Percentiles rank a stretch among this genome's conserved stretches.
phyloP scores from a whole-genome alignment of 768 basidiomycete genomes.

The Mycena galericulata region DNA sequence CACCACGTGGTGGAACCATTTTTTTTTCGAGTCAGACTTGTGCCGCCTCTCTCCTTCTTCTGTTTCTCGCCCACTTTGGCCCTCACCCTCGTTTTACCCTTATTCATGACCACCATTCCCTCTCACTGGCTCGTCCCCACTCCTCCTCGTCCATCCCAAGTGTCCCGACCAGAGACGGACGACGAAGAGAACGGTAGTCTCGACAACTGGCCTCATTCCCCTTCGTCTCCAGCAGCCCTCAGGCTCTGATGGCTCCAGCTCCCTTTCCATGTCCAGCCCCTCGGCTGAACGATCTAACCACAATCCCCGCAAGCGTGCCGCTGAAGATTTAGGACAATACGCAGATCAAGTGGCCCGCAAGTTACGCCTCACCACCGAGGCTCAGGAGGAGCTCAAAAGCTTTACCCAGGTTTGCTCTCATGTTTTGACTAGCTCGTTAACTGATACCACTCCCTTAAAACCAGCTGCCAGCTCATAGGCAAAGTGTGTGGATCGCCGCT shows the following conservation, averaged over 20 bases:
- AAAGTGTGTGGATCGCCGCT: background rate
- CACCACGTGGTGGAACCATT: background rate
- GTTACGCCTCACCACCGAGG: background rate
- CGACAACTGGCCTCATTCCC: too few species aligned
- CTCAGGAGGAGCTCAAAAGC: background rate
- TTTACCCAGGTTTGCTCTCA: background rate
- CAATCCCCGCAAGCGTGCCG: background rate
- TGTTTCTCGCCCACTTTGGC: background rate
- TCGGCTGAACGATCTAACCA: background rate
- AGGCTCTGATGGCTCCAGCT: too few species aligned
- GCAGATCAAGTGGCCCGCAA: slow-evolving; percentile 2
- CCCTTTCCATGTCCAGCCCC: background rate
- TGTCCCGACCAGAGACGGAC: too few species aligned
- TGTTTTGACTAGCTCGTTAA: background rate
- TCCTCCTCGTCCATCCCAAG: background rate
- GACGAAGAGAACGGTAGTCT: too few species aligned
- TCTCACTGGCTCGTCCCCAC: background rate
- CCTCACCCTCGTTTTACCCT: background rate
- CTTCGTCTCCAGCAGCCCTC: too few species aligned
- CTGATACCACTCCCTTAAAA: background rate
- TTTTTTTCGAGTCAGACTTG: background rate
- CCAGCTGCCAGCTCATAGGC: background rate
- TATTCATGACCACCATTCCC: background rate
- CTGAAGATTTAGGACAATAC: slow-evolving; percentile 4
- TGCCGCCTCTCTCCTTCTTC: background rate